phyloP scores from a whole-genome alignment of 345 rosid species.

The Sisymbrium irio region DNA sequence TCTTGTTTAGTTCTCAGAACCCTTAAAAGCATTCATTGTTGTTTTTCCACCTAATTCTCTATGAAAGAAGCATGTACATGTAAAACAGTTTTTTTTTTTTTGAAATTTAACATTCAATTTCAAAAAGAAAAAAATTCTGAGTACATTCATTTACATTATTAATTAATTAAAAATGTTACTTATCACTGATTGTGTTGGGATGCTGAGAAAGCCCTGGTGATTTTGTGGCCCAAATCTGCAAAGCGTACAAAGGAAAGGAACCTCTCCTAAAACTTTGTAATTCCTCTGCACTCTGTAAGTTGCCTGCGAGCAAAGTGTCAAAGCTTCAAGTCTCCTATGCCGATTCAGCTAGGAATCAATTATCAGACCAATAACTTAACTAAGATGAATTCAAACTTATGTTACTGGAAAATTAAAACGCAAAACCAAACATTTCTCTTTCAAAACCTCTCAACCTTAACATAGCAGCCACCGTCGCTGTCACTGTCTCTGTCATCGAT shows the following conservation, averaged over 20 bases:
- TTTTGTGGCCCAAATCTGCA: constrained; percentile 4
- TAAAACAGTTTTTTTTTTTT: no score
- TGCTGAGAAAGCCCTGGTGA: background rate
- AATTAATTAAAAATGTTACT: background rate
- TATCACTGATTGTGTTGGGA: background rate
- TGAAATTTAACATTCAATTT: no score
- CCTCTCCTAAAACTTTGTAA: constrained; percentile 15
- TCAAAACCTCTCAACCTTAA: no score
- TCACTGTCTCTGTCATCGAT: no score
- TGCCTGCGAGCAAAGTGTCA: background rate
- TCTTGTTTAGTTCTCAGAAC: no score
- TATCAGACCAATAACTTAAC: background rate
- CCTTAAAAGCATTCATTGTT: no score
- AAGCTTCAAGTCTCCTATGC: constrained; percentile 20
- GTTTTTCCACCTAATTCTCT: no score
- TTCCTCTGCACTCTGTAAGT: background rate
- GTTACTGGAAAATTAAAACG: background rate
- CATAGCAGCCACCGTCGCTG: no score
- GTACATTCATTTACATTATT: background rate
- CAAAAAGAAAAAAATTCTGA: no score
- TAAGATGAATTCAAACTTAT: background rate
- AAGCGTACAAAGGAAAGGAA: constrained; percentile 21
- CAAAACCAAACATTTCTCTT: no score
- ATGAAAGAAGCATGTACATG: no score
- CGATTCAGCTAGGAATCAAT: background rate